Evolutionary conservation across 2,329 filamentous ascomycete genomes (phyloP).

Genomic region (Neopestalotiopsis sp.): DNA sequence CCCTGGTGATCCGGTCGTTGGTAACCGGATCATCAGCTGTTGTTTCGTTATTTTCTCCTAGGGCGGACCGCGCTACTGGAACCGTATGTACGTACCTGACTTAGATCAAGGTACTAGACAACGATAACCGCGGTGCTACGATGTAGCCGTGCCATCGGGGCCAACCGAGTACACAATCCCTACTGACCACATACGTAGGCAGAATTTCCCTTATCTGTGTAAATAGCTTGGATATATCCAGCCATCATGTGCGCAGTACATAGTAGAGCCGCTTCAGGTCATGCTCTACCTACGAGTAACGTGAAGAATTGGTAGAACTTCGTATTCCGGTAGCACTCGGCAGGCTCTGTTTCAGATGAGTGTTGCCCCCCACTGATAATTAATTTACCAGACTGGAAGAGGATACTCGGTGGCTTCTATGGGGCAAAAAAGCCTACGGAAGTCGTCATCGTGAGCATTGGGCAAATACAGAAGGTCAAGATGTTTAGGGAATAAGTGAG

Average conservation of each 20-base stretch:
- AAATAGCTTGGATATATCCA: too few species aligned
- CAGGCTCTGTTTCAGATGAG: not conserved
- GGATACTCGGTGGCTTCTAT: not conserved
- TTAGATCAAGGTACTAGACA: not conserved
- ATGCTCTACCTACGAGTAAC: not conserved
- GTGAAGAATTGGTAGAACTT: not conserved
- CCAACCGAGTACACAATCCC: too few species aligned
- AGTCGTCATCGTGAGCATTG: not conserved
- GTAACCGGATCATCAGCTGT: not conserved
- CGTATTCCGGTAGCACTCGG: not conserved
- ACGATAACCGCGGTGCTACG: not conserved
- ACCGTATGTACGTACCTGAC: not conserved
- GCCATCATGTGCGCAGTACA: too few species aligned
- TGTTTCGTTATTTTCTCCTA: not conserved
- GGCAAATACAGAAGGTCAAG: conserved; percentile 5
- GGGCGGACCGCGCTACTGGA: not conserved
- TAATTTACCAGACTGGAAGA: too few species aligned
- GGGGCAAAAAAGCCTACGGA: not conserved
- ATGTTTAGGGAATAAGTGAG: not conserved
- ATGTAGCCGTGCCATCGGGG: too few species aligned
- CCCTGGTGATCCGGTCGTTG: not conserved
- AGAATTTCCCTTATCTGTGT: too few species aligned
- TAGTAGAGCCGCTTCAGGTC: not conserved
- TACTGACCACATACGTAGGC: too few species aligned
- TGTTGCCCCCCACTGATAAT: not conserved